Evolutionary conservation across 2,329 filamentous ascomycete species (phyloP).

Genomic region (Tricladium varicosporioides): DNA sequence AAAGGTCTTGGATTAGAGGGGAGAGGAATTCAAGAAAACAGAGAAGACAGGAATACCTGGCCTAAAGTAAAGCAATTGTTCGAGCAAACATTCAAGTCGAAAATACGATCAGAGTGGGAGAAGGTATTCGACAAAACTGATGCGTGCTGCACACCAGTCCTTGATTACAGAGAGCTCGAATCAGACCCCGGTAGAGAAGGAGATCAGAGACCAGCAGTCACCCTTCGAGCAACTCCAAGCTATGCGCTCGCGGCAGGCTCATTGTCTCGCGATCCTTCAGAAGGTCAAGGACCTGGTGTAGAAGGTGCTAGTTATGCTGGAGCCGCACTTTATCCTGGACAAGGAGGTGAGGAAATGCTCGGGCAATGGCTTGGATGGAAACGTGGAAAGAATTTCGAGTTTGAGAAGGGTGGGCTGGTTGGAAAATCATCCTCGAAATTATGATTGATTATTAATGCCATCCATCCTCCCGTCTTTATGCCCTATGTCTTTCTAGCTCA

Average conservation of each 20-base stretch:
- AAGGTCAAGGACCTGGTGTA: slow-evolving; percentile 62
- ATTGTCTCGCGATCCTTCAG: slow-evolving; percentile 33
- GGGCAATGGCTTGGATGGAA: slow-evolving; percentile 75
- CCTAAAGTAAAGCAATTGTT: slow-evolving; percentile 62
- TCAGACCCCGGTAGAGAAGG: slow-evolving; percentile 48
- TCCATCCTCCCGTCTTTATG: slow-evolving; percentile 6
- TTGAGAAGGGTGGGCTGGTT: slow-evolving; percentile 61
- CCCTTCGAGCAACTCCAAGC: slow-evolving; percentile 67
- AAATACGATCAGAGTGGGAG: slow-evolving; percentile 80
- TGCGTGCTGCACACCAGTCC: slow-evolving; percentile 87
- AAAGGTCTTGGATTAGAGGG: slow-evolving; percentile 61
- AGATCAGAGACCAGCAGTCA: slow-evolving; percentile 70
- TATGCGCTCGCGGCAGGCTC: slow-evolving; percentile 54
- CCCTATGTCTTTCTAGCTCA: slow-evolving; percentile 1
- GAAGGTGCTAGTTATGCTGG: slow-evolving; percentile 67
- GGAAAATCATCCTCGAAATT: slow-evolving; percentile 44
- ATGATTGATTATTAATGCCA: slow-evolving; percentile 31
- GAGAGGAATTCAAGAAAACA: slow-evolving; percentile 48
- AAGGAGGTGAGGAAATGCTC: slow-evolving; percentile 70
- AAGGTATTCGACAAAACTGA: slow-evolving; percentile 83
- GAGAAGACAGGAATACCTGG: slow-evolving; percentile 66
- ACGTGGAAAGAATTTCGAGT: slow-evolving; percentile 67
- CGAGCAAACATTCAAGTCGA: slow-evolving; percentile 61
- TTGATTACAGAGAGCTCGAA: slow-evolving; percentile 72
- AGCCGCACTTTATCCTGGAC: slow-evolving; percentile 58